Base-by-base conservation (phyloP, 345 rosid genomes). In the Citrus mangshanensis region DNA sequence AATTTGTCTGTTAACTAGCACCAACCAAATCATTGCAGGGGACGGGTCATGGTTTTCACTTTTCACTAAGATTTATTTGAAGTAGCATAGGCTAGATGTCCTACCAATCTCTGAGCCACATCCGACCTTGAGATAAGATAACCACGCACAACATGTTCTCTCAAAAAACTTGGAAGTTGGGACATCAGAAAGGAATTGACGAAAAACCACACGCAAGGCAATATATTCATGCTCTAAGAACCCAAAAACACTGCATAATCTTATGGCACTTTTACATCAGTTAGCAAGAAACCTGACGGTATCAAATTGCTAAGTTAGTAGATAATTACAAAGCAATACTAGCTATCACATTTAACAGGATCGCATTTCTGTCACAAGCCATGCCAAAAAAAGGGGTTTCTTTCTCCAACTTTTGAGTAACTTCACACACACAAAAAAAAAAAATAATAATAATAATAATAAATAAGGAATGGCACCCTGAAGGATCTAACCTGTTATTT, bases 311-410 rank as follows among this genome's bases (percentile, higher is more conserved):
- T 70, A 61, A 38, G 32, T 49, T 75, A 65, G 77, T 68, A 32
- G 30, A 67, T 40, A 82, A 70, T 56, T 55, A 78, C 79, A 75
- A 71, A 58, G 66, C 73, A 75, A 22, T 25, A 78, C 12, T 40
- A 42, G 30, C 74, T 35, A 16, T 60, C 46, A 6, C 46, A 35
- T 22, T 58, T 27, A 54, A 71, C 37, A 27, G 6, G n/a, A 46
- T 10, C 49, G 42, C 65, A 25, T 14, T 65, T 35, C 81, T 13
- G 18, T 54, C 25, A 63, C 21, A 35, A 74, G 55, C 49, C 28
- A 37, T 16, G 27, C 16, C 4, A 46, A 46, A 46, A 13, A 46
- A 40, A n/a, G 37, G 37, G 42, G 21, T 12, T 9, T 74, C 12
- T 37, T 37, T 37, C 56, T 14, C 25, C 16, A 54, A 28, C 28